Percentiles rank a stretch among this genome's conserved stretches.
phyloP scores from a whole-genome alignment of 768 basidiomycete genomes.

The Hemileccinum rubropunctum region DNA sequence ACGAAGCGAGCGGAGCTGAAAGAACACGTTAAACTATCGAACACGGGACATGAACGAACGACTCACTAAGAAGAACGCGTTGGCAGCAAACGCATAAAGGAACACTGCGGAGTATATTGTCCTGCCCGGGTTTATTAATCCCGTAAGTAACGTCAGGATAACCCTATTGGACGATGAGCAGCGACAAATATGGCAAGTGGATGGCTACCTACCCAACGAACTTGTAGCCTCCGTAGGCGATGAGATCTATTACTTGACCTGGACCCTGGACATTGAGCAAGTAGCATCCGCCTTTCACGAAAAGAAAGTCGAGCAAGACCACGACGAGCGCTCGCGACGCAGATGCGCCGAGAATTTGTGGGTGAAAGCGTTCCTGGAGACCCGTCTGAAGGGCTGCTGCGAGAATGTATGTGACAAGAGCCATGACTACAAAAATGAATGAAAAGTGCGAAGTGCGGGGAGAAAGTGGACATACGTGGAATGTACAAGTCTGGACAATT shows the following conservation, averaged over 20 bases:
- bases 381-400: conserved; percentile 85
- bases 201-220: conserved; percentile 76
- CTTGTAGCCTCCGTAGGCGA: conserved; percentile 96
- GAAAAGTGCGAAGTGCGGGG: conserved; percentile 1
- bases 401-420: conserved; percentile 92
- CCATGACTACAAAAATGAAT: conserved; percentile 66
- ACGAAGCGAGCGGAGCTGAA: conserved; percentile 88
- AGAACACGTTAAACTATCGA: background rate
- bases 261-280: conserved; percentile 80
- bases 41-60: background rate
- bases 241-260: conserved; percentile 71
- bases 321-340: conserved; percentile 84
- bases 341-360: conserved; percentile 83
- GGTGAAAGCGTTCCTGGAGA: conserved; percentile 78
- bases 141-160: conserved; percentile 73
- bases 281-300: conserved; percentile 91
- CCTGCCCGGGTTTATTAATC: conserved; percentile 59
- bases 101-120: conserved; percentile 72
- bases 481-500: conserved; percentile 98
- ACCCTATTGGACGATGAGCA: conserved; percentile 50
- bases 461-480: conserved; percentile 53
- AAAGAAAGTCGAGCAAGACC: conserved; percentile 82
- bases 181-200: background rate
- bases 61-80: conserved; percentile 89
- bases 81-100: conserved; percentile 82